These are phyloP conservation scores for Aotearoamyces nothofagi DNA, from an alignment of 2,329 filamentous ascomycete genomes.

Conservation along the genomic window DNA sequence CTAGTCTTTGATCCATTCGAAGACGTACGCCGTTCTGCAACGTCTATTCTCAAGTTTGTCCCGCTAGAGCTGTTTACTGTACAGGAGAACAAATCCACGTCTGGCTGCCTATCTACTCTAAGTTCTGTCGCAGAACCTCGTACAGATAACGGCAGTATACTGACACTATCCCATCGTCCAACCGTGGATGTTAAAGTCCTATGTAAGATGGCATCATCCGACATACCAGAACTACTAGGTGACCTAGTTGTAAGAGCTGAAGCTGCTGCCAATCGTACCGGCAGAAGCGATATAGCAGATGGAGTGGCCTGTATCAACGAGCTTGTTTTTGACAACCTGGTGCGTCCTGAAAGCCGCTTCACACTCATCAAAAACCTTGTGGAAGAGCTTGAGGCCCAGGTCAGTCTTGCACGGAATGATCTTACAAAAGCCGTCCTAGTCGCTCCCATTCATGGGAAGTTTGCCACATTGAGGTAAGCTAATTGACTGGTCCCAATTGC, in stretches of 20 bases:
- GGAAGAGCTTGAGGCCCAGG: slow-evolving; percentile 45
- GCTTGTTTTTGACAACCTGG: slow-evolving; percentile 46
- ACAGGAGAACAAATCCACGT: neutral
- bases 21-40: slow-evolving; percentile 57
- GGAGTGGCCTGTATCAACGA: slow-evolving; percentile 69
- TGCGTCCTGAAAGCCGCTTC: slow-evolving; percentile 25
- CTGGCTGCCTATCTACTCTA: neutral
- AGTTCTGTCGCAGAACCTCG: neutral
- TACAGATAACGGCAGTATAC: neutral
- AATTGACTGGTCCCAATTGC: neutral
- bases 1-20: slow-evolving; percentile 84
- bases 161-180: neutral
- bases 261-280: slow-evolving; percentile 48
- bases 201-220: no score
- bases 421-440: slow-evolving; percentile 51
- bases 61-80: slow-evolving; percentile 18
- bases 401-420: slow-evolving; percentile 45
- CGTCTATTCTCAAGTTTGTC: slow-evolving; percentile 34
- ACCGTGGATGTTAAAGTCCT: neutral
- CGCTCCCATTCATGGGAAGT: slow-evolving; percentile 53
- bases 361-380: slow-evolving; percentile 42
- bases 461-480: slow-evolving; percentile 48
- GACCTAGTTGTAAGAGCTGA: slow-evolving; percentile 38
- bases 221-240: slow-evolving; percentile 21
- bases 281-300: slow-evolving; percentile 83